Base-by-base conservation (phyloP, 192 early-diverging fungal genomes). In the Coemansia sp. region DNA sequence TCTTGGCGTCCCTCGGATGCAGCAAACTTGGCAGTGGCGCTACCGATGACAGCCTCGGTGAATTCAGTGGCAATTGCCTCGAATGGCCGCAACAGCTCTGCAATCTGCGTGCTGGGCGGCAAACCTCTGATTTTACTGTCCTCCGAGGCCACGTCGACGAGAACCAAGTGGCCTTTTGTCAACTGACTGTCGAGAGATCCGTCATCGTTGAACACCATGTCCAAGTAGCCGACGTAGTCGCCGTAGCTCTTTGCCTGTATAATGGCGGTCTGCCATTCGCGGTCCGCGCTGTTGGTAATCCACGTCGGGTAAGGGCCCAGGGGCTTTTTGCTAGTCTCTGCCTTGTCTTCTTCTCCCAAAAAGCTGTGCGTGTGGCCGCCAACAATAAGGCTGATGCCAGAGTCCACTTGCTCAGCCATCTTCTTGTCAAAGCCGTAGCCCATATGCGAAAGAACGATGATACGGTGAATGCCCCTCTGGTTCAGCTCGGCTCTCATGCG, bases 351-450 rank as follows among this genome's bases (percentile, higher is more conserved):
- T 26, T 39, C 20, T 16, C 66, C 70, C 23, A 69, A 73, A 45
- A 61, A 48, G 35, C 23, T 82, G 72, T 94, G 92, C 18, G 89
- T 88, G 70, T 94, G 90, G 18, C 90, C 90, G 45, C 92, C 92
- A 37, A 94, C 83, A 65, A 91, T 87, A 26, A 91, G 63, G 21
- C 80, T 68, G 20, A 92, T 50, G 18, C 92, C 90, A 3, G 74
- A 50, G 38, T 83, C 73, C 18, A 84, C 79, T 11, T 77, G 77
- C 41, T 65, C 68, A 0, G 90, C 90, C 59, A 93, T 57, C 12
- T 82, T 77, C 72, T 80, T 73, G 65, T 93, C 90, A 12, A 76
- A 79, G 20, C 73, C 82, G 73, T 91, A 92, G 8, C 92, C 90
- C 65, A 90, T 86, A 65, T 94, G 90, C 25, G 90, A 91, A 11